phyloP scores from a whole-genome alignment of 202 grass and related monocot species.

The Miscanthus sacchariflorus region DNA sequence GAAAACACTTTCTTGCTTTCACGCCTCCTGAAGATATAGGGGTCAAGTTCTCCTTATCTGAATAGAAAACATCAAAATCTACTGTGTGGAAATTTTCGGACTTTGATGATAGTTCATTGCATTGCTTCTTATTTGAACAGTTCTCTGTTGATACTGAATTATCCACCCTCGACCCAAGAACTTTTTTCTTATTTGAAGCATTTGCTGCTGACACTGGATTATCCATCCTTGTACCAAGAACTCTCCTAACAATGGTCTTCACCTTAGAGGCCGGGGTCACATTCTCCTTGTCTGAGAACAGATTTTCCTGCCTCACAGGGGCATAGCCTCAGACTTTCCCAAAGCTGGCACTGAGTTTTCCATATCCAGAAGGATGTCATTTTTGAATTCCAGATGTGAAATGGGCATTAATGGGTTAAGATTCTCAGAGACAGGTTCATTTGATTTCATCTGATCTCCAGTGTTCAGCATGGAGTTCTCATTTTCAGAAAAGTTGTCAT shows the following conservation, averaged over 20 bases:
- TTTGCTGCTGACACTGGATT: constrained; percentile 32
- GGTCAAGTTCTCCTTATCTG: constrained; percentile 84
- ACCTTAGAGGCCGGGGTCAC: constrained; percentile 54
- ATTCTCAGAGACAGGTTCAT: constrained; percentile 38
- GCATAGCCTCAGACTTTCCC: constrained; percentile 32
- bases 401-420: constrained; percentile 27
- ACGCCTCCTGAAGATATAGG: constrained; percentile 55
- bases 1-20: constrained; percentile 52
- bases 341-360: constrained; percentile 40
- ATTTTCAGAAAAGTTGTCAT: constrained; percentile 36
- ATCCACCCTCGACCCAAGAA: constrained; percentile 62
- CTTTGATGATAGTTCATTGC: constrained; percentile 43
- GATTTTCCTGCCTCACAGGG: constrained; percentile 43
- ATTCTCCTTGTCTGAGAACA: constrained; percentile 71
- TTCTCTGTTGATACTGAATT: constrained; percentile 32
- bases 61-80: constrained; percentile 61
- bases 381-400: constrained; percentile 41
- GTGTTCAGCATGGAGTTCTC: constrained; percentile 41
- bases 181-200: constrained; percentile 46
- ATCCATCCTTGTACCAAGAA: constrained; percentile 64
- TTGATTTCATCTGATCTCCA: constrained; percentile 37
- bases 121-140: constrained; percentile 40
- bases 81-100: constrained; percentile 44
- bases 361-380: constrained; percentile 42
- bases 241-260: constrained; percentile 48